Evolutionary conservation across 2,329 filamentous ascomycete genomes (phyloP), one percentile per base, ranked within the genome.

Genomic region (Ophiobolus disseminans): DNA sequence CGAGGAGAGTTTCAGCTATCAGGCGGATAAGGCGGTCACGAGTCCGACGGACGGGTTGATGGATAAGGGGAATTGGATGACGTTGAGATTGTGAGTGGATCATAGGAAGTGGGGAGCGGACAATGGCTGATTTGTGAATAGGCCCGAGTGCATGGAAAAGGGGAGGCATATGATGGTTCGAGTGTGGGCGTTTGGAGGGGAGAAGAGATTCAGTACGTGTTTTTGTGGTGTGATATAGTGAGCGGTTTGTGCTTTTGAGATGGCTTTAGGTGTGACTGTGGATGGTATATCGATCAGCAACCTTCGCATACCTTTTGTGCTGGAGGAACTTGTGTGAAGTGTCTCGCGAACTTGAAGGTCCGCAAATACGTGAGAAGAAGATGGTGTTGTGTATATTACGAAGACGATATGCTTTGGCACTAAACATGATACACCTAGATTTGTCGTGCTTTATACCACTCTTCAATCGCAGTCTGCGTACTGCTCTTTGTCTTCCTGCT

Each of bases 161-260:
- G 64, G 64, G 5, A 45, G 60, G 9, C 63, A 67, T 48, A 65
- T 68, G 60, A 57, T 67, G 44, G 63, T 62, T n/a, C 65, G 64
- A 62, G 57, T 57, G 10, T 67, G 63, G 63, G 49, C 32, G 17
- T 60, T 59, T 41, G 50, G 45, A 1, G 55, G 53, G 2, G 37
- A 53, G 40, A 41, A 52, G 6, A 55, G 53, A 23, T 67, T 55
- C 47, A 58, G 45, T 14, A 66, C 62, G 1, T 67, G 64, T 31
- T 67, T 67, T 17, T 62, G 62, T 43, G 60, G 66, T 20, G 55
- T 55, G 57, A 58, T 63, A 35, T 14, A 53, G 13, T 60, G 30
- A 32, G 16, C 5, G 16, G 3, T 31, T 10, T 2, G 36, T n/a
- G 14, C 21, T 40, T n/a, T 22, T 5, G 13, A 13, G 4, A 11